phyloP scores from a whole-genome alignment of 1,284 basidiomycete genomes.

The Tylopilus orsonianus region DNA sequence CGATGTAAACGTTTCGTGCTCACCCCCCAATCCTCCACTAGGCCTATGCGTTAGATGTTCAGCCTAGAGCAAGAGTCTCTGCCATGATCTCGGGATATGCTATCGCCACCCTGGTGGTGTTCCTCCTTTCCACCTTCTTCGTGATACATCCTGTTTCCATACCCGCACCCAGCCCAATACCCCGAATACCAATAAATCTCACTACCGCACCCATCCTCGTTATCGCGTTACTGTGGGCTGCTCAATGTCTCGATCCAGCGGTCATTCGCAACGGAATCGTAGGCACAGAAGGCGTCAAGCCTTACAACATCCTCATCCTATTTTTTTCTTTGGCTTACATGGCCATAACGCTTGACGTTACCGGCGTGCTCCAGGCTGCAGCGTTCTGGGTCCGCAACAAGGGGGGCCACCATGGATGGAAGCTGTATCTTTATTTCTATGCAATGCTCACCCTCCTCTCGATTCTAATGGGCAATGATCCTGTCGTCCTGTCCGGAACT shows the following conservation, averaged over 20 bases:
- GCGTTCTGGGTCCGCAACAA: conserved; percentile 86
- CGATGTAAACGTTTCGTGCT: no score
- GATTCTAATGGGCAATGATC: conserved; percentile 87
- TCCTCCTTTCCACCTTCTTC: conserved; percentile 70
- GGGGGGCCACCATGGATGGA: conserved; percentile 69
- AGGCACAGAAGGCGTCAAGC: conserved; percentile 76
- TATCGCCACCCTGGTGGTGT: conserved; percentile 69
- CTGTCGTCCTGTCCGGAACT: conserved; percentile 85
- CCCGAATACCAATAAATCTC: conserved; percentile 59
- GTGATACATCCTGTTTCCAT: conserved; percentile 67
- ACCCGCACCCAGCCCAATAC: conserved; percentile 40
- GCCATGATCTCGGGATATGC: conserved; percentile 48
- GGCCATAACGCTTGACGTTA: conserved; percentile 88
- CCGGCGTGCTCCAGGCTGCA: conserved; percentile 83
- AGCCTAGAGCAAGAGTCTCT: not conserved
- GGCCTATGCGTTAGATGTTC: not conserved
- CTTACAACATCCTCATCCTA: conserved; percentile 91
- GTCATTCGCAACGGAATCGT: conserved; percentile 73
- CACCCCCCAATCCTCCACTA: not conserved
- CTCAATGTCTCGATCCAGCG: conserved; percentile 65
- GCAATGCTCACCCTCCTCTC: conserved; percentile 78
- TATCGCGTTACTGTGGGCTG: conserved; percentile 77
- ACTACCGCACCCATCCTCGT: conserved; percentile 78
- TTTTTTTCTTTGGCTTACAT: conserved; percentile 95
- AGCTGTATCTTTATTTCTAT: conserved; percentile 79